phyloP scores from a whole-genome alignment of 2,329 filamentous ascomycete genomes.

The Epichloe sp. region DNA sequence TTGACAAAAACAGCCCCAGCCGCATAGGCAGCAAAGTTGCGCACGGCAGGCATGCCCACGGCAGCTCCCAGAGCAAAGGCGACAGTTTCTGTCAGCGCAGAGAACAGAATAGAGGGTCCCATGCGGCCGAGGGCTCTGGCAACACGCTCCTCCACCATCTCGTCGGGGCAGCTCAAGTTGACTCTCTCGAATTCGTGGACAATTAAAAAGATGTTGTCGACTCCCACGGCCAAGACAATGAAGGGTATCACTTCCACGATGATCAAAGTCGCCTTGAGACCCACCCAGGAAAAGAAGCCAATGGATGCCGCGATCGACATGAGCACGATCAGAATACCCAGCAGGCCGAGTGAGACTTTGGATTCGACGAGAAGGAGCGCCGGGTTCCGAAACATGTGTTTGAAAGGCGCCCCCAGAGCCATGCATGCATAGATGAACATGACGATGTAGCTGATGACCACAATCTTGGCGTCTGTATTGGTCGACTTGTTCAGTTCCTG shows the following conservation, averaged over 20 bases:
- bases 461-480: constrained; percentile 95
- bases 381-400: constrained; percentile 69
- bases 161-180: constrained; percentile 82
- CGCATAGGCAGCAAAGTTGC: constrained; percentile 94
- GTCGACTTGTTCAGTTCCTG: constrained; percentile 95
- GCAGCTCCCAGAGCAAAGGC: constrained; percentile 87
- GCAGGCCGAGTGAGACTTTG: constrained; percentile 90
- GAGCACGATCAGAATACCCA: constrained; percentile 86
- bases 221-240: constrained; percentile 87
- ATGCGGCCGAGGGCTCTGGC: constrained; percentile 86
- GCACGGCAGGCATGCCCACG: constrained; percentile 94
- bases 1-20: constrained; percentile 96
- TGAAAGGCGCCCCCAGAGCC: constrained; percentile 74
- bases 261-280: constrained; percentile 89
- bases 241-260: constrained; percentile 98
- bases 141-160: constrained; percentile 73
- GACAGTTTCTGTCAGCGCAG: constrained; percentile 85
- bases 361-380: constrained; percentile 81
- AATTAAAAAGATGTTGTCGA: constrained; percentile 98
- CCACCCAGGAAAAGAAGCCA: constrained; percentile 81
- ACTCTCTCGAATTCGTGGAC: constrained; percentile 96
- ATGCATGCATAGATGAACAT: constrained; percentile 98
- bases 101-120: constrained; percentile 91
- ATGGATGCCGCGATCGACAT: constrained; percentile 97
- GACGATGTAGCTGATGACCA: constrained; percentile 91